Evolutionary conservation across 495 filamentous ascomycete genomes (phyloP).

Genomic region (Bacidia rubella): DNA sequence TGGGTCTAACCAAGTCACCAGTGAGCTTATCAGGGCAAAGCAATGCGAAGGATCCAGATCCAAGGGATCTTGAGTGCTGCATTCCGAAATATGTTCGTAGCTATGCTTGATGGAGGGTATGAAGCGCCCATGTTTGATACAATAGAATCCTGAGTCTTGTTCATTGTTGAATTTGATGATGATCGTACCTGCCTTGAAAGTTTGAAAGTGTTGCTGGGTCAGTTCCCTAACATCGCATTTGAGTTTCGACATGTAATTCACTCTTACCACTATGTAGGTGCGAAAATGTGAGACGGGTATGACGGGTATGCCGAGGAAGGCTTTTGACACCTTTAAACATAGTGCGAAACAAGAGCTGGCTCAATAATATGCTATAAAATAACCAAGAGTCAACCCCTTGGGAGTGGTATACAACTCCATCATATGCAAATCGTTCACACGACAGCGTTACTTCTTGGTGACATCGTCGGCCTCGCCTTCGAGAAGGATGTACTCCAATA

Average conservation of each 20-base stretch:
- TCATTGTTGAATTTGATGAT: neutral
- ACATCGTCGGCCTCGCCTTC: slow-evolving; percentile 59
- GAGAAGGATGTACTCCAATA: slow-evolving; percentile 85
- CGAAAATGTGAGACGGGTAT: no score
- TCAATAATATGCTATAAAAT: no score
- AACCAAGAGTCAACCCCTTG: neutral
- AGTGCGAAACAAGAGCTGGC: no score
- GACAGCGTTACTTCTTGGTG: slow-evolving; percentile 9
- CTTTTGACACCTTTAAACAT: no score
- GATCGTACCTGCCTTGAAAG: neutral
- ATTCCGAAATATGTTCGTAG: slow-evolving; percentile 16
- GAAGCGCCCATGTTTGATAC: slow-evolving; percentile 2
- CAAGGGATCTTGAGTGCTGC: slow-evolving; percentile 11
- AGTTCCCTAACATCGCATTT: no score
- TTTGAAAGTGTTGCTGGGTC: neutral
- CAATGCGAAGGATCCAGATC: neutral
- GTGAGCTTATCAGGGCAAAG: neutral
- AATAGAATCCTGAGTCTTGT: neutral
- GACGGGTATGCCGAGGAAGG: no score
- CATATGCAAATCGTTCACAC: slow-evolving; percentile 9
- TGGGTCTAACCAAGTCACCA: neutral
- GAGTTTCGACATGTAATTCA: no score
- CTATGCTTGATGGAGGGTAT: slow-evolving; percentile 10
- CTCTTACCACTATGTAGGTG: no score
- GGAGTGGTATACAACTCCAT: slow-evolving; percentile 17